These are phyloP conservation scores for Scheffersomyces ergatensis DNA, from an alignment of 805 yeast genomes.

Conservation along the genomic window DNA sequence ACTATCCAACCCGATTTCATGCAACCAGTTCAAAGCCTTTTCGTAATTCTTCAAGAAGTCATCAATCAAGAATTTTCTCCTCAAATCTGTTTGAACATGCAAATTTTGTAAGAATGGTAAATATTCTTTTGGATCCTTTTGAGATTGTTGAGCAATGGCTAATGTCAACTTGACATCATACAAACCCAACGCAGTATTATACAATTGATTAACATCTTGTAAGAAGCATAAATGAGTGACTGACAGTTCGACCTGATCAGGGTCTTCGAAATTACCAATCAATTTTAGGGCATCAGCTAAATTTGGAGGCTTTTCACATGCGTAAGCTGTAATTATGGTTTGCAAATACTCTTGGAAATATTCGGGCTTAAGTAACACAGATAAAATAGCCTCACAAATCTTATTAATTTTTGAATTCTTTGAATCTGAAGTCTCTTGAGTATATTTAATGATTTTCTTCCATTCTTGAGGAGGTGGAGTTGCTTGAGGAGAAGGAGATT, in stretches of 20 bases:
- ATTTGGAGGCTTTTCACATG: slow-evolving; percentile 88
- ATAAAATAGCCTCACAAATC: slow-evolving; percentile 70
- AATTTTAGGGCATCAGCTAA: slow-evolving; percentile 68
- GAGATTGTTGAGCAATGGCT: slow-evolving; percentile 90
- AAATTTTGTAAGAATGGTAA: slow-evolving; percentile 85
- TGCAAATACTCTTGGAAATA: slow-evolving; percentile 63
- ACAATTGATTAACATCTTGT: slow-evolving; percentile 82
- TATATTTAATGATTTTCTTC: slow-evolving; percentile 37
- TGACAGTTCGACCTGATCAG: slow-evolving; percentile 50
- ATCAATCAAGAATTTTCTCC: slow-evolving; percentile 77
- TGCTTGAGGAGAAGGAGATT: slow-evolving; percentile 13
- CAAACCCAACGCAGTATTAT: slow-evolving; percentile 73
- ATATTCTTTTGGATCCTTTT: slow-evolving; percentile 96
- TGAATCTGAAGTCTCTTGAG: slow-evolving; percentile 31
- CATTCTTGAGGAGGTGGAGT: slow-evolving; percentile 10
- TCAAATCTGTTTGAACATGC: slow-evolving; percentile 61
- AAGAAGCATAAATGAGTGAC: slow-evolving; percentile 86
- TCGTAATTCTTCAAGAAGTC: slow-evolving; percentile 65
- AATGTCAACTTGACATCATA: slow-evolving; percentile 82
- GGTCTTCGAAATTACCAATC: slow-evolving; percentile 51
- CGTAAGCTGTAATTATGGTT: slow-evolving; percentile 84
- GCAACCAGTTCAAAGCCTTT: slow-evolving; percentile 67
- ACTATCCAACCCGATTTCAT: slow-evolving; percentile 41
- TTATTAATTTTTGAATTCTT: slow-evolving; percentile 63
- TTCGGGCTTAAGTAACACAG: slow-evolving; percentile 50